Conservation (phyloP, 2,329 filamentous ascomycete species). For the Trichophyton verrucosum region DNA sequence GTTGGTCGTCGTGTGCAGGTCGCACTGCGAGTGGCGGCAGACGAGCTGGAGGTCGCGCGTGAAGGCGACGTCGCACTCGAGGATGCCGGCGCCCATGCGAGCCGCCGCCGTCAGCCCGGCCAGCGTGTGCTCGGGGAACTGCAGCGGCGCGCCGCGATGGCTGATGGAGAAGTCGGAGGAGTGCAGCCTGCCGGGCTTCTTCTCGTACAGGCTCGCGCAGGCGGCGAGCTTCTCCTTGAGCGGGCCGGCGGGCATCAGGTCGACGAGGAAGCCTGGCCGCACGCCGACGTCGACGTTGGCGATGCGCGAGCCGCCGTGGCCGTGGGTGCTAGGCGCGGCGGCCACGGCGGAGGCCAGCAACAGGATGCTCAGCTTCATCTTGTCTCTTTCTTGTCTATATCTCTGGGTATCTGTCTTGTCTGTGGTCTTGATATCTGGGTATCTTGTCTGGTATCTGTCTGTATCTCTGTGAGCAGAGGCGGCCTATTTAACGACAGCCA, state of each 20-base stretch:
- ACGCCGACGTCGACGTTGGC: slow-evolving; percentile 46
- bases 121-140: slow-evolving; percentile 52
- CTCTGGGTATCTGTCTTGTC: background rate
- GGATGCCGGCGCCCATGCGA: slow-evolving; percentile 54
- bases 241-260: slow-evolving; percentile 48
- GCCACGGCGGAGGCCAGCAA: background rate
- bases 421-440: no score
- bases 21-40: slow-evolving; percentile 55
- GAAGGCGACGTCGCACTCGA: slow-evolving; percentile 58
- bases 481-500: no score
- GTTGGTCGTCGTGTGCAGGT: slow-evolving; percentile 57
- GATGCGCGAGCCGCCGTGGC: background rate
- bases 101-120: slow-evolving; percentile 50
- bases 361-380: background rate
- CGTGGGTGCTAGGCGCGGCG: background rate
- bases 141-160: slow-evolving; percentile 50
- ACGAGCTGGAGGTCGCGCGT: slow-evolving; percentile 54
- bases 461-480: no score
- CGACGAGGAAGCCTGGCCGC: slow-evolving; percentile 52
- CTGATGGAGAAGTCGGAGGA: slow-evolving; percentile 47
- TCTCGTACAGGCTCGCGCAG: slow-evolving; percentile 27
- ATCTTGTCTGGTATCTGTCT: no score
- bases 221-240: slow-evolving; percentile 49
- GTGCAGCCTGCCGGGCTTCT: slow-evolving; percentile 40
- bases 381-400: background rate